A percentile compares a stretch with the other conserved stretches of the same genome.
Conservation (phyloP, 2,329 filamentous ascomycete genomes). For the Talaromyces verruculosus region DNA sequence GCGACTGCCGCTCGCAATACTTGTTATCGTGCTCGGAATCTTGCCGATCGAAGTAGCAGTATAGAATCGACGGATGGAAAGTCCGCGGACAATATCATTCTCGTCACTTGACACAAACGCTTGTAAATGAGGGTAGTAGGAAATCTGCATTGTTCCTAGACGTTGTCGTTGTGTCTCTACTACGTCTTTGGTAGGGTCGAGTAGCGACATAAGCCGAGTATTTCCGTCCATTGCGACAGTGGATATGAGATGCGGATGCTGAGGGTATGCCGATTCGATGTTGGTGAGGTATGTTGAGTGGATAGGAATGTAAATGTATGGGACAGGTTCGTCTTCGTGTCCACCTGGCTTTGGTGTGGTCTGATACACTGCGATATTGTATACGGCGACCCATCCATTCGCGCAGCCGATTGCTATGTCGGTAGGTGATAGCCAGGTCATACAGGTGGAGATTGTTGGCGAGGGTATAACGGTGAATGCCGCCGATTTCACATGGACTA, state of each 20-base stretch:
- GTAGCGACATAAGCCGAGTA: constrained; percentile 55
- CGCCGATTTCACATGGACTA: constrained; percentile 47
- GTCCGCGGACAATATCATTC: constrained; percentile 51
- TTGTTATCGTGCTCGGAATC: constrained; percentile 40
- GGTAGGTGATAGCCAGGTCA: constrained; percentile 58
- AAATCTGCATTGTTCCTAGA: constrained; percentile 49
- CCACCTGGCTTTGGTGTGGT: constrained; percentile 5
- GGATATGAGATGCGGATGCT: constrained; percentile 53
- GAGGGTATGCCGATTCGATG: constrained; percentile 53
- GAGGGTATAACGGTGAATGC: constrained; percentile 52
- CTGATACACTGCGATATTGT: constrained; percentile 41
- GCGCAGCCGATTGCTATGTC: constrained; percentile 58
- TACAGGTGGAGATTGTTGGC: constrained; percentile 55
- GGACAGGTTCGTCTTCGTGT: constrained; percentile 25
- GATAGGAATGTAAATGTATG: constrained; percentile 39
- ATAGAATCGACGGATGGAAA: constrained; percentile 55
- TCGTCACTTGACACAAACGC: constrained; percentile 57
- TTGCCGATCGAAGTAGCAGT: constrained; percentile 50
- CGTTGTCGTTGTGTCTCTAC: constrained; percentile 51
- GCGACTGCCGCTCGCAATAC: constrained; percentile 36
- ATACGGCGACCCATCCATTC: constrained; percentile 58
- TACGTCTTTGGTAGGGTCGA: constrained; percentile 48
- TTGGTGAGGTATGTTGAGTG: constrained; percentile 43
- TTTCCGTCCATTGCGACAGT: constrained; percentile 58
- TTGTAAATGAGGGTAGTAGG: constrained; percentile 58